Evolutionary conservation across 2,329 filamentous ascomycete genomes (phyloP).

Genomic region (Aspergillus aculeatinus): DNA sequence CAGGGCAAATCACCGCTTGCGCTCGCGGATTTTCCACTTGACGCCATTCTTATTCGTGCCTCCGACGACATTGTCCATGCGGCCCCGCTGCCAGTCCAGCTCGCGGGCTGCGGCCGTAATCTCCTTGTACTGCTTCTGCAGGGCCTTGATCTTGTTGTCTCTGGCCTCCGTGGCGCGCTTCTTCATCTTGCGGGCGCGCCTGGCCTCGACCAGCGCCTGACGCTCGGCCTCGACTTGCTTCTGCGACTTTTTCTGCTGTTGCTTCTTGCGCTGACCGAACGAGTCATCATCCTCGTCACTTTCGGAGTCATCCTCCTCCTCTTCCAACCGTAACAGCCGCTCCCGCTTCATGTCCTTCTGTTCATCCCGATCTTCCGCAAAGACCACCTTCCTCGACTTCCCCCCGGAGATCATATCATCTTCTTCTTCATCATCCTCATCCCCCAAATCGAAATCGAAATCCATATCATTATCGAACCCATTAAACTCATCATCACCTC

Average conservation of each 20-base stretch:
- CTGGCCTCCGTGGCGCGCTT: conserved; percentile 51
- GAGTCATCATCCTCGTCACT: conserved; percentile 28
- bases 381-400: conserved; percentile 38
- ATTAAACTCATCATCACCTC: conserved; percentile 17
- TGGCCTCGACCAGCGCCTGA: conserved; percentile 38
- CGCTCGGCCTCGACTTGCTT: conserved; percentile 47
- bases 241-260: conserved; percentile 40
- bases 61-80: conserved; percentile 60
- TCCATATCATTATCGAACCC: conserved; percentile 20
- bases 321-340: conserved; percentile 10
- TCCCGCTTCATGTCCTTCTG: conserved; percentile 31
- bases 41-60: conserved; percentile 63
- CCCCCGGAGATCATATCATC: conserved; percentile 23
- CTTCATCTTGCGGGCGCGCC: conserved; percentile 47
- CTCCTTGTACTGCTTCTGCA: conserved; percentile 56
- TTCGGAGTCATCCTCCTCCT: conserved; percentile 21
- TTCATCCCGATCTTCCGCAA: conserved; percentile 40
- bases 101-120: conserved; percentile 56
- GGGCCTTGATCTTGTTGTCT: conserved; percentile 50
- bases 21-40: conserved; percentile 64
- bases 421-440: conserved; percentile 24
- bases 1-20: conserved; percentile 45
- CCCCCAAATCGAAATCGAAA: conserved; percentile 23
- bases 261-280: conserved; percentile 17
- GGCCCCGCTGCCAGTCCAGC: conserved; percentile 59